Evolutionary conservation across 2,329 filamentous ascomycete genomes (phyloP).

Genomic region (Cladophialophora bantiana): DNA sequence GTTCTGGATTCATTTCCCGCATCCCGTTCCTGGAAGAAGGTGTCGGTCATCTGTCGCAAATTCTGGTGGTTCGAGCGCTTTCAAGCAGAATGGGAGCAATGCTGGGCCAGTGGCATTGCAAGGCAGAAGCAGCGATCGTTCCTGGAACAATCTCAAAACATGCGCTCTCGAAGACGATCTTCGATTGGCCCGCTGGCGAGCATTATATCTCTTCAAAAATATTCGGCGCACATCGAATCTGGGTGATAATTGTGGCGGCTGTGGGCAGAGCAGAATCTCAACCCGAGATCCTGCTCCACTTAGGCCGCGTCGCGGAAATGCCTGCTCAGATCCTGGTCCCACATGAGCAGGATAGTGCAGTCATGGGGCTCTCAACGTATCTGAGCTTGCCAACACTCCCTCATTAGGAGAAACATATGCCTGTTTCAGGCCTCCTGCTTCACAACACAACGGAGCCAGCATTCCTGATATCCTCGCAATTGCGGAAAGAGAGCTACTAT

Average conservation of each 20-base stretch:
- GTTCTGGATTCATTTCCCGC: conserved; percentile 30
- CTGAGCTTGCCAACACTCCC: not conserved
- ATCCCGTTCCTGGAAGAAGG: conserved; percentile 27
- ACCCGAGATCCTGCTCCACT: not conserved
- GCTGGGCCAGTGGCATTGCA: conserved; percentile 20
- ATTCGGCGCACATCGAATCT: not conserved
- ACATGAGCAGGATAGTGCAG: not conserved
- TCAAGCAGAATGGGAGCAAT: conserved; percentile 25
- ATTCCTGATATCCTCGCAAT: not conserved
- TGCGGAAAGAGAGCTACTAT: not conserved
- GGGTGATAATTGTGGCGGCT: not conserved
- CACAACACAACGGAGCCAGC: not conserved
- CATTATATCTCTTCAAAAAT: not conserved
- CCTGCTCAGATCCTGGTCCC: not conserved
- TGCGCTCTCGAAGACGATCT: not conserved
- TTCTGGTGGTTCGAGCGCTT: conserved; percentile 35
- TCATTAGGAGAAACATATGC: not conserved
- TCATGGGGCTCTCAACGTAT: not conserved
- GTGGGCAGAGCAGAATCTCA: not conserved
- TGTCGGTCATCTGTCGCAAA: conserved; percentile 30
- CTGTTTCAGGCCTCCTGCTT: not conserved
- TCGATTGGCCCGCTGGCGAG: not conserved
- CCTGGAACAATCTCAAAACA: not conserved
- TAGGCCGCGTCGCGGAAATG: not conserved
- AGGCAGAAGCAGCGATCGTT: conserved; percentile 8